Evolutionary conservation across 148 eudicot genomes (phyloP), one percentile per base, ranked within the genome.

Genomic region (Limonium bicolor): DNA sequence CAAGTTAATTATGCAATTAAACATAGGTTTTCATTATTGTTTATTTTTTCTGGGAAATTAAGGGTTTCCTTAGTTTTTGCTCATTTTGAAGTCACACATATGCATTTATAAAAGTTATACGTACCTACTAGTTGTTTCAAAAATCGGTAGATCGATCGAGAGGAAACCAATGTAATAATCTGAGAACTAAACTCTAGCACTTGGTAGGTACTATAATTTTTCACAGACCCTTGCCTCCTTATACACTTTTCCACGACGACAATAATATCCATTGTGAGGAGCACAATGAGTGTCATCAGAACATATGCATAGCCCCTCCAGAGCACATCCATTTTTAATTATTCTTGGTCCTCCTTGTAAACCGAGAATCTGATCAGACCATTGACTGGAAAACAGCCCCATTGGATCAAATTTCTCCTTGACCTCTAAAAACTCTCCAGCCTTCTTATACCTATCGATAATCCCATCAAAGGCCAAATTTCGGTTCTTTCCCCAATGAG

Each of bases 401-500:
- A 56, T 49, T 0, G 90, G 86, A 66, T 87, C 96, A 54, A 59
- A 87, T 51, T 6, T 49, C 1, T 65, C 13, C 43, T 76, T 87
- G 4, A 79, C 70, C 53, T 34, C 56, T 6, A 87, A 34, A 46
- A 87, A 87, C 27, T 63, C 45, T 15, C 0, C 5, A 0, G 52
- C 68, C 5, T 74, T 67, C 28, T 44, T 61, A 36, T 72, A 83
- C 54, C 83, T 87, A 0, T 64, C 54, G 19, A 70, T 64, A 2
- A 43, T 90, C 6, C 68, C 80, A 9, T 60, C 37, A 25, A 87
- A 82, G 0, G 83, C 95, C 48, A 82, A 25, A 26, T 83, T 83
- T 5, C 90, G 58, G 39, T 87, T 87, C 66, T 87, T 87, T 2
- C 94, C 96, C 96, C 96, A 87, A 15, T 87, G 94, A 5, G 96